Evolutionary conservation across 371 early-diverging fungal species (phyloP), one percentile per base, ranked within the genome.

Genomic region (Mortierella sp.): DNA sequence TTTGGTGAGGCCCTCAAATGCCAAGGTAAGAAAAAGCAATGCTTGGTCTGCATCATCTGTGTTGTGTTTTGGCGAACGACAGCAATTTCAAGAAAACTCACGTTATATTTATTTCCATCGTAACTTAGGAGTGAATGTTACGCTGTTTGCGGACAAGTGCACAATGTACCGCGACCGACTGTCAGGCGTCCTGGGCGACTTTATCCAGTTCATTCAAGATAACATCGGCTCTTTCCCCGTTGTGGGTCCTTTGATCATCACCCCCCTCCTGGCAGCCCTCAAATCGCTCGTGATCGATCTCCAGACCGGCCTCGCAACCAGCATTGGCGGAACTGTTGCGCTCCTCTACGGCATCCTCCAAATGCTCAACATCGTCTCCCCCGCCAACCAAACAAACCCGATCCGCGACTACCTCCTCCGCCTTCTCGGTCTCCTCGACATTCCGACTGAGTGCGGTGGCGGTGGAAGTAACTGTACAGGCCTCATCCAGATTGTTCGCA

Each of bases 151-250:
- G 38, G 65, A 38, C 38, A 38, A 65, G 38, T 65, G 65, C 21
- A 4, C 65, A 21, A 65, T 65, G 21, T 65, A 65, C 38, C 65
- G 65, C 38, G 65, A 65, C 21, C 65, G 38, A 16, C 65, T 65
- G 65, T 2, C 21, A 2, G 38, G 65, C 12, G 21, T 12, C 38
- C 32, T 65, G 2, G 21, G 41, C 3, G 65, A 65, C 24, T 65
- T 65, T 65, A 65, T 65, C 65, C 65, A 38, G 65, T 38, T 65
- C 65, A 16, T 65, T 1, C 65, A 41, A 38, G 65, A 38, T 21
- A 38, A 38, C 24, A 21, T 65, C 0, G 65, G 65, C 24, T 35
- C 38, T 4, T 14, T 65, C 35, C 65, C 38, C 0, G 18, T 21
- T 38, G 21, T 65, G 8, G 38, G 65, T 0, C 35, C 65, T 0